Conservation (phyloP, 2,329 filamentous ascomycete species). For the Claviceps spartinae region DNA sequence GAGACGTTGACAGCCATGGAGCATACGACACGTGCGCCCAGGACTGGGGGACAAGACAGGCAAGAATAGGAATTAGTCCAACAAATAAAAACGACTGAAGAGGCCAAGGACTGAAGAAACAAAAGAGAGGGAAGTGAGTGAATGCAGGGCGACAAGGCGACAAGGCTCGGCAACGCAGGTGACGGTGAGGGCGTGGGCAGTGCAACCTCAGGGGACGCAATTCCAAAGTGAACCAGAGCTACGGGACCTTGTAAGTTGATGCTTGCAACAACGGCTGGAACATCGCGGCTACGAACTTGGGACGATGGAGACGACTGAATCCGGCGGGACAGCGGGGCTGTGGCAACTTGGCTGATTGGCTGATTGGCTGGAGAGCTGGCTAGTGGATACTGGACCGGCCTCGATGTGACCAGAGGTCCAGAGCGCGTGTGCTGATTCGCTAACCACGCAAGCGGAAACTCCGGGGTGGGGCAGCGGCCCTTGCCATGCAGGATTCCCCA, state of each 20-base stretch:
- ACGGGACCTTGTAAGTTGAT: too few species aligned
- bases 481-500: not conserved
- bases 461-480: not conserved
- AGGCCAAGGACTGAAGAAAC: not conserved
- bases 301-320: too few species aligned
- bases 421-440: not conserved
- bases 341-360: too few species aligned
- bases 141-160: not conserved
- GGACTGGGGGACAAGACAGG: not conserved
- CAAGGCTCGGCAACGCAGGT: not conserved
- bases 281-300: too few species aligned
- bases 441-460: not conserved
- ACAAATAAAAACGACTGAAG: not conserved
- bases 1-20: conserved; percentile 18
- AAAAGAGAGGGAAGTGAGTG: not conserved
- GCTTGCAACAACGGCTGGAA: not conserved
- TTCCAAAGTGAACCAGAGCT: too few species aligned
- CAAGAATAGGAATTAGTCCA: not conserved
- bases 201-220: not conserved
- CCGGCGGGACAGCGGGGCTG: too few species aligned
- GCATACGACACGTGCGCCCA: conserved; percentile 3
- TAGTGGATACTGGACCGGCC: not conserved
- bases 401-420: not conserved
- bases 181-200: not conserved
- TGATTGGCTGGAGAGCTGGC: not conserved